Evolutionary conservation across 306 rosid genomes (phyloP), one percentile per base, ranked within the genome.

Genomic region (Corylus heterophylla): DNA sequence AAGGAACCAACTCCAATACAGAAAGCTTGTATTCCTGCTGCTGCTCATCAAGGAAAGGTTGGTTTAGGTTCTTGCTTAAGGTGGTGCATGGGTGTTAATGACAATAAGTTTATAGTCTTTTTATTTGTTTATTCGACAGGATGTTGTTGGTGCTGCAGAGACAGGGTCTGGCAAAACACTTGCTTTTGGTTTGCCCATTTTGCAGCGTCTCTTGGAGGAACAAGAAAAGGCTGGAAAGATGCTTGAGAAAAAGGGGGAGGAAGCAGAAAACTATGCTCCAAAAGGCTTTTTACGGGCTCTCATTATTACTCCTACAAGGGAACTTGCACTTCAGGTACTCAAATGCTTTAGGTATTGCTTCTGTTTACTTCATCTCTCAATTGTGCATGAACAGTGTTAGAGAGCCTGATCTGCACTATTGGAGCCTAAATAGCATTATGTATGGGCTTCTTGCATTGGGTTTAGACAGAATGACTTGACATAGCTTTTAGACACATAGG

Each of bases 31-130:
- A 86, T 93, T 84, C 98, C 98, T 10, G 96, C 94, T 69, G 97
- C 98, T 85, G 98, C 99, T 83, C 95, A 90, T 87, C 98, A 91
- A 83, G 98, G 99, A 82, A 93, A 95, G 98, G 99, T 93, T 77
- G 81, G 86, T 79, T 54, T 64, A 81, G 56, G 69, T 80, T 81
- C 79, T 85, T 81, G 69, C 83, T 75, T 74, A 39, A 29, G 72
- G 39, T 17, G 1, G 52, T 78, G 31, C 73, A 58, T 55, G 51
- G 22, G 69, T 56, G 59, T 68, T 47, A 74, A 39, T 27, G 25
- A 49, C 42, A 27, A 35, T 49, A 64, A 50, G 68, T 76, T 67
- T 42, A 76, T 71, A 17, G 74, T 63, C 48, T 79, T 83, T 59
- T 76, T 48, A 25, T 79, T 69, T 76, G 54, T 81, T 74, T 58